Evolutionary conservation across 1,284 basidiomycete species (phyloP).

Genomic region (Coniferiporia weirii): DNA sequence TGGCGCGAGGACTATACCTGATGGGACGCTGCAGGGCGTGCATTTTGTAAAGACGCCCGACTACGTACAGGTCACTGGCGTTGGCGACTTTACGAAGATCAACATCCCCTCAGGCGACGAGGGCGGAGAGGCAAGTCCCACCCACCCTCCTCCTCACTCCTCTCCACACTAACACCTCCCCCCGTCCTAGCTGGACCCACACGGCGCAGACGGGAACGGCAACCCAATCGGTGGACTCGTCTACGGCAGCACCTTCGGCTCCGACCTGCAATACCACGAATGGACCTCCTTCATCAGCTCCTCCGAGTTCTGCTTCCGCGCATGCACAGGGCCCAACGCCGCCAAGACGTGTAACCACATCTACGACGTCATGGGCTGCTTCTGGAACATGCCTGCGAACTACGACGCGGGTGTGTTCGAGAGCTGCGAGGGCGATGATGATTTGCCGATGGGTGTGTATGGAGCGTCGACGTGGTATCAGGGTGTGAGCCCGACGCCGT

Average conservation of each 20-base stretch:
- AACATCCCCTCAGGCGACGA: constrained; percentile 31
- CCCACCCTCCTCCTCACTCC: neutral
- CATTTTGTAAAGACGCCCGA: constrained; percentile 43
- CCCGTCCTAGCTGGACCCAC: constrained; percentile 25
- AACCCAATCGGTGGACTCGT: constrained; percentile 60
- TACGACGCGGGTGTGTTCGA: constrained; percentile 46
- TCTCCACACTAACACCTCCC: neutral
- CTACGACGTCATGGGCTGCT: constrained; percentile 45
- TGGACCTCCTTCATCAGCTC: constrained; percentile 44
- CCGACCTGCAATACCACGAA: constrained; percentile 25
- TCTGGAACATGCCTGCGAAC: constrained; percentile 47
- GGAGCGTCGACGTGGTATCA: constrained; percentile 56
- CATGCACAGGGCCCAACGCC: constrained; percentile 51
- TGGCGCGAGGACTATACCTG: constrained; percentile 42
- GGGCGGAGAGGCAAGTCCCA: constrained; percentile 23
- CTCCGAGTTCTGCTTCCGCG: constrained; percentile 58
- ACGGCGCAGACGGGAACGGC: constrained; percentile 33
- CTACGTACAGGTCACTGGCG: constrained; percentile 40
- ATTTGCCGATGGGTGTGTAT: constrained; percentile 57
- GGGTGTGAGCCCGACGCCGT: constrained; percentile 47
- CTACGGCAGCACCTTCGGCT: constrained; percentile 46
- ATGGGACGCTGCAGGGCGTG: constrained; percentile 38
- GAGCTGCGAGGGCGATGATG: constrained; percentile 44
- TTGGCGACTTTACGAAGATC: constrained; percentile 29
- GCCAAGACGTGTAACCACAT: constrained; percentile 48